A percentile compares a stretch with the other conserved stretches of the same genome.
Evolutionary conservation across 2,329 filamentous ascomycete species (phyloP).

Genomic region (Aspergillus jensenii): DNA sequence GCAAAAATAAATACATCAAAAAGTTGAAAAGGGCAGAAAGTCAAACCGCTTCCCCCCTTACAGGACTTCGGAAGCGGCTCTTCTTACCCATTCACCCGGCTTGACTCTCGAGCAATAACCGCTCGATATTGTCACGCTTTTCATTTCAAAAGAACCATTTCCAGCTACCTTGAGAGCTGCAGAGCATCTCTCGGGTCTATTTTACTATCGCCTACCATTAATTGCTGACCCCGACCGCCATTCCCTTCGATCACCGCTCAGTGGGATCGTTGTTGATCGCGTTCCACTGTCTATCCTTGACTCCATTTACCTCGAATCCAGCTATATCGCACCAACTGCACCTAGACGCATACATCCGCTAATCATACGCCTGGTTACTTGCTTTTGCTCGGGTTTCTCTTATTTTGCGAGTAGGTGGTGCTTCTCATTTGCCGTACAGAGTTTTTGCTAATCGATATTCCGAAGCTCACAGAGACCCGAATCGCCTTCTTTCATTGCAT

Average conservation of each 20-base stretch:
- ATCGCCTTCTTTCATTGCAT: conserved; percentile 16
- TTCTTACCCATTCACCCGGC: conserved; percentile 10
- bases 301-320: conserved; percentile 8
- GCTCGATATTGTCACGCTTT: conserved; percentile 19
- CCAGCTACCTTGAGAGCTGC: conserved; percentile 32
- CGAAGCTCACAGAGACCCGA: conserved; percentile 3
- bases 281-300: conserved; percentile 23
- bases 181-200: conserved; percentile 34
- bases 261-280: conserved; percentile 10
- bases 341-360: conserved; percentile 15
- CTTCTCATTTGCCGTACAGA: not conserved
- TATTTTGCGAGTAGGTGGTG: conserved; percentile 17
- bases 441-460: conserved; percentile 10
- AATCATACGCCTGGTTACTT: conserved; percentile 20
- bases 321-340: conserved; percentile 11
- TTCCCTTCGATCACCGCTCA: conserved; percentile 19
- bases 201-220: conserved; percentile 19
- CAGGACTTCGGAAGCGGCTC: conserved; percentile 13
- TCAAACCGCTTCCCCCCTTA: conserved; percentile 8
- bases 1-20: conserved; percentile 7
- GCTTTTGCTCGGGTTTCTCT: conserved; percentile 18
- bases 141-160: conserved; percentile 22
- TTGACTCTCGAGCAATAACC: conserved; percentile 9
- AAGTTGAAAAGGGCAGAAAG: conserved; percentile 10
- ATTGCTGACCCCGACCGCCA: conserved; percentile 15